These are phyloP conservation scores for Silene latifolia DNA, from an alignment of 148 eudicot genomes.

Conservation along the genomic window DNA sequence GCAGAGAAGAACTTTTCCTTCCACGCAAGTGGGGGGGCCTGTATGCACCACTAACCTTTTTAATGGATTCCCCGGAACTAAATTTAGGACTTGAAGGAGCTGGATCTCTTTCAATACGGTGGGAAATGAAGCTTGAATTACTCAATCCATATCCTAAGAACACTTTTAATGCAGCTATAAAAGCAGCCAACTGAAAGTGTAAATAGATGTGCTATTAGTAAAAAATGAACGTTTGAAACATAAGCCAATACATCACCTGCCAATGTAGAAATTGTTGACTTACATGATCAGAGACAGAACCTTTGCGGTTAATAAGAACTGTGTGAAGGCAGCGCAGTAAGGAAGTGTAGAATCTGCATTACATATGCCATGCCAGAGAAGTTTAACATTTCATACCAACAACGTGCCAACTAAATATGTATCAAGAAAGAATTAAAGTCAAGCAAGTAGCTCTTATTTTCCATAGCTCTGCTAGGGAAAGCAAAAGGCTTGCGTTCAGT, in stretches of 20 bases:
- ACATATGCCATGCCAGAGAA: constrained; percentile 11
- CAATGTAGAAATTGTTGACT: constrained; percentile 22
- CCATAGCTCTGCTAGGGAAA: not conserved
- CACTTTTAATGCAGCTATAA: constrained; percentile 65
- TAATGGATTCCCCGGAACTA: constrained; percentile 30
- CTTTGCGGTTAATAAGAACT: constrained; percentile 74
- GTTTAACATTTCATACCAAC: not conserved
- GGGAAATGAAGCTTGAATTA: constrained; percentile 32
- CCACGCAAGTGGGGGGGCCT: constrained; percentile 95
- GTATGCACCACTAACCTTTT: constrained; percentile 58
- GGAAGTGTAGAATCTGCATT: constrained; percentile 66
- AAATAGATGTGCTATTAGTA: not conserved
- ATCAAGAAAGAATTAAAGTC: not conserved
- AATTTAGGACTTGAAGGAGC: constrained; percentile 25
- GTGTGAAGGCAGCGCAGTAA: constrained; percentile 82
- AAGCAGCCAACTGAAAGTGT: constrained; percentile 69
- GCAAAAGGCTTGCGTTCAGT: no score
- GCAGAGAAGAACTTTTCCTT: constrained; percentile 35
- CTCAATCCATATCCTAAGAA: constrained; percentile 72
- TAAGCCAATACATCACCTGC: not conserved
- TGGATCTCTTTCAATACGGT: constrained; percentile 33
- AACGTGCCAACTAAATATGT: not conserved
- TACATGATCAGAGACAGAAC: constrained; percentile 73
- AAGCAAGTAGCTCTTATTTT: not conserved
- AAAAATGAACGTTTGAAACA: constrained; percentile 6